phyloP scores from a whole-genome alignment of 352 stramenopile genomes.

The Globisporangium mamillatum region DNA sequence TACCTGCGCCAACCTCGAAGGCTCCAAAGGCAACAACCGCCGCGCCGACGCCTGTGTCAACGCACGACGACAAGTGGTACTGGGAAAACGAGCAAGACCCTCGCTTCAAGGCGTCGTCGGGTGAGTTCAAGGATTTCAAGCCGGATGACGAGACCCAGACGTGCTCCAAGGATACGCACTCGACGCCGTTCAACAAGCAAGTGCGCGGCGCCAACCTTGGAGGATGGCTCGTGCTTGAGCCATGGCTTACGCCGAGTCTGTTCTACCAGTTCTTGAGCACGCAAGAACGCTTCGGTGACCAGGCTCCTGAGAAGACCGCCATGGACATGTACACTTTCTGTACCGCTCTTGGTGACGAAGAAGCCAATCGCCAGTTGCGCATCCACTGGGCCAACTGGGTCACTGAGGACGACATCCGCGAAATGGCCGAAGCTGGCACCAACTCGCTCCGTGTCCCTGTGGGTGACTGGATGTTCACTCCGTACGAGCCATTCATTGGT shows the following conservation, averaged over 20 bases:
- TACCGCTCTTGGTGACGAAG: constrained; percentile 74
- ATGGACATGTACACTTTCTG: constrained; percentile 95
- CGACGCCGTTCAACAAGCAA: constrained; percentile 76
- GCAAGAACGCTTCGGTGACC: constrained; percentile 62
- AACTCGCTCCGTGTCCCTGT: constrained; percentile 89
- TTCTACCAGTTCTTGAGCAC: constrained; percentile 96
- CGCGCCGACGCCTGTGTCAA: not conserved
- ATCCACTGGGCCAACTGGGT: constrained; percentile 94
- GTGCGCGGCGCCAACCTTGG: constrained; percentile 92
- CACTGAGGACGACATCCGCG: constrained; percentile 88
- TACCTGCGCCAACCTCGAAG: not conserved
- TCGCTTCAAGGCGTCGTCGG: constrained; percentile 38
- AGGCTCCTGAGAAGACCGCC: constrained; percentile 78
- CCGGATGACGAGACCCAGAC: constrained; percentile 61
- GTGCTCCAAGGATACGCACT: constrained; percentile 62
- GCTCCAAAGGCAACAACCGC: not conserved
- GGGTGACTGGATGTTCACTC: constrained; percentile 94
- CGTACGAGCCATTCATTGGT: constrained; percentile 91
- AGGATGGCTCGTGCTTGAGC: constrained; percentile 95
- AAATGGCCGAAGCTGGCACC: constrained; percentile 75
- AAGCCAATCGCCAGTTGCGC: constrained; percentile 93
- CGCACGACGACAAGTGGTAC: constrained; percentile 55
- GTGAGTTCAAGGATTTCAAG: constrained; percentile 52
- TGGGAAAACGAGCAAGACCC: constrained; percentile 60
- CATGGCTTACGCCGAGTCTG: constrained; percentile 93